Evolutionary conservation across 1,139 yeast species (phyloP).

Genomic region (Yamadazyma triangularis): DNA sequence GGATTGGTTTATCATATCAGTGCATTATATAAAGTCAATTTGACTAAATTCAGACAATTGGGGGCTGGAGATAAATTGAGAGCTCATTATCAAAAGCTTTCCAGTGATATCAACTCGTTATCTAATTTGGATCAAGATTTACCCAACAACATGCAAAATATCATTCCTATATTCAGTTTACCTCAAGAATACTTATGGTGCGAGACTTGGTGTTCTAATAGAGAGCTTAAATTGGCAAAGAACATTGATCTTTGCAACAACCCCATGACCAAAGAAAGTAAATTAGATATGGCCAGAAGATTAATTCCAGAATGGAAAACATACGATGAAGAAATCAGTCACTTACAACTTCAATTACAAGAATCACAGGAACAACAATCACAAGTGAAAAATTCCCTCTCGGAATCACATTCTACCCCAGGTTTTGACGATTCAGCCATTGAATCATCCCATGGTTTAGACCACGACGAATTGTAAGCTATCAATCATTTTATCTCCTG

Average conservation of each 20-base stretch:
- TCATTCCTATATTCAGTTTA: slow-evolving; percentile 63
- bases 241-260: slow-evolving; percentile 82
- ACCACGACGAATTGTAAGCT: too few relatives aligned
- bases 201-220: slow-evolving; percentile 88
- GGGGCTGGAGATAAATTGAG: slow-evolving; percentile 79
- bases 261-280: slow-evolving; percentile 75
- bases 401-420: too few relatives aligned
- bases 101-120: slow-evolving; percentile 75
- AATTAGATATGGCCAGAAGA: slow-evolving; percentile 67
- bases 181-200: slow-evolving; percentile 92
- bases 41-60: slow-evolving; percentile 55
- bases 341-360: too few relatives aligned
- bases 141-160: slow-evolving; percentile 76
- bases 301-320: slow-evolving; percentile 73
- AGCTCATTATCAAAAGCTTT: slow-evolving; percentile 79
- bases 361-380: too few relatives aligned
- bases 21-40: slow-evolving; percentile 79
- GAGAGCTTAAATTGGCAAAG: slow-evolving; percentile 54
- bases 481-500: too few relatives aligned
- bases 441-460: too few relatives aligned
- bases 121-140: slow-evolving; percentile 88
- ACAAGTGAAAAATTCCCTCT: too few relatives aligned
- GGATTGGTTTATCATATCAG: slow-evolving; percentile 73
- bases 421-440: too few relatives aligned
- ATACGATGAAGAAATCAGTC: slow-evolving; percentile 58